Percentiles rank a stretch among this genome's conserved stretches.
Evolutionary conservation across 1,139 yeast species (phyloP).

Genomic region (Saccharomyces hybrid): DNA sequence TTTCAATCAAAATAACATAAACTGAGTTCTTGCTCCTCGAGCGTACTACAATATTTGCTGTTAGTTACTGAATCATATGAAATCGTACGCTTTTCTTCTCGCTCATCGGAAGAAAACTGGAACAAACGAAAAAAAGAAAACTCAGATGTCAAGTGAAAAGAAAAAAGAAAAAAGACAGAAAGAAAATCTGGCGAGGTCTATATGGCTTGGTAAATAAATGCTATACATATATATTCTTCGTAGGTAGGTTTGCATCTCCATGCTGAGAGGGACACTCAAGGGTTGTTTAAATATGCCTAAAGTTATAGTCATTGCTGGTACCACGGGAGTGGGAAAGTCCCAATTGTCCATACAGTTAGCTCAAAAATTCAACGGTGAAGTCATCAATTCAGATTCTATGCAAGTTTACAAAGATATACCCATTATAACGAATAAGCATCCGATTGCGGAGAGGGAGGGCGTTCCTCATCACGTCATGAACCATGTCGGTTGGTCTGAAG

Average conservation of each 20-base stretch:
- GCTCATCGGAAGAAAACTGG: neutral
- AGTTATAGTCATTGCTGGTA: conserved; percentile 75
- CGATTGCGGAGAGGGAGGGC: conserved; percentile 63
- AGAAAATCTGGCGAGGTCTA: neutral
- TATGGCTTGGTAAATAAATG: neutral
- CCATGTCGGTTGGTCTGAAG: conserved; percentile 72
- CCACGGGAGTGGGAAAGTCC: conserved; percentile 96
- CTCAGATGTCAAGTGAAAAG: neutral
- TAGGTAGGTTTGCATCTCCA: neutral
- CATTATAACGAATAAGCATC: conserved; percentile 87
- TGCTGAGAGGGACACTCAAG: neutral
- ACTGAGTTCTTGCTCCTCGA: neutral
- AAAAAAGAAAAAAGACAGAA: too few species aligned
- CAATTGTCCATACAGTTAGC: conserved; percentile 79
- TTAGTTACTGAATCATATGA: neutral
- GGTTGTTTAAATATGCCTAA: conserved; percentile 2
- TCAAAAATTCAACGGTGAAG: conserved; percentile 69
- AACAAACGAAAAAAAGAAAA: neutral
- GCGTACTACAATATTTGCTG: neutral
- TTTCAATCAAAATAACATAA: neutral
- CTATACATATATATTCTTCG: neutral
- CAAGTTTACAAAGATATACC: conserved; percentile 75
- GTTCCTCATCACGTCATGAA: conserved; percentile 82
- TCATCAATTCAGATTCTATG: conserved; percentile 95
- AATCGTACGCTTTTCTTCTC: neutral